Percentiles rank a stretch among this genome's conserved stretches.
These are phyloP conservation scores for Talaromyces wortmannii DNA, from an alignment of 495 filamentous ascomycete species.

Conservation along the genomic window DNA sequence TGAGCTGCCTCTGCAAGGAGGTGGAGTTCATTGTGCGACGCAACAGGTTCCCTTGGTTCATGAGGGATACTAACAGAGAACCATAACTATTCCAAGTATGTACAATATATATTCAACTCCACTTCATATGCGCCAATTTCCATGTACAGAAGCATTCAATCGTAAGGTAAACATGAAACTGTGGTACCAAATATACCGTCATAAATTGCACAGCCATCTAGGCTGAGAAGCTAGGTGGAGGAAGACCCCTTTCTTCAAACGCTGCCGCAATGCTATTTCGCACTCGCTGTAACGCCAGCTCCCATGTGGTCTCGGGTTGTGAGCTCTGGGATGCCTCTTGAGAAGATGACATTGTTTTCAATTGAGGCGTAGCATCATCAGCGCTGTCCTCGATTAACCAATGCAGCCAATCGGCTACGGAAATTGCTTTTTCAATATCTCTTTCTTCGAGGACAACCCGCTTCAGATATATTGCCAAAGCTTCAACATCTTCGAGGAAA, in stretches of 20 bases:
- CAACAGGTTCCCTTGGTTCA: constrained; percentile 16
- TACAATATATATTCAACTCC: neutral
- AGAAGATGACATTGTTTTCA: neutral
- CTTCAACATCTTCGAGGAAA: constrained; percentile 67
- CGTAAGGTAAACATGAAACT: no score
- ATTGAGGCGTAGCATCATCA: constrained; percentile 18
- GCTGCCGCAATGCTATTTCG: constrained; percentile 54
- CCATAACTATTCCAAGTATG: neutral
- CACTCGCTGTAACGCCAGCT: constrained; percentile 44
- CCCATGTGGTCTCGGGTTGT: constrained; percentile 29
- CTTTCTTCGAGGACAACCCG: constrained; percentile 65
- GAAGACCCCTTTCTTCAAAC: constrained; percentile 56
- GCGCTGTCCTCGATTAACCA: constrained; percentile 59
- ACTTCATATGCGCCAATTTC: no score
- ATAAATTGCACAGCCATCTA: neutral
- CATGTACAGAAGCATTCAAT: no score
- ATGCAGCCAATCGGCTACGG: constrained; percentile 61
- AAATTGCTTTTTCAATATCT: constrained; percentile 67
- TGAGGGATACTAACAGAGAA: neutral
- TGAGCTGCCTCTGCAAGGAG: constrained; percentile 20
- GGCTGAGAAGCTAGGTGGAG: constrained; percentile 14
- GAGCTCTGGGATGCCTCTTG: constrained; percentile 1
- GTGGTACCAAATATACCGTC: no score
- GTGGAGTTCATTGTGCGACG: constrained; percentile 27
- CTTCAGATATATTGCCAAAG: constrained; percentile 59